These are phyloP conservation scores for Marasmius sp. DNA, from an alignment of 1,284 basidiomycete genomes.

Conservation along the genomic window DNA sequence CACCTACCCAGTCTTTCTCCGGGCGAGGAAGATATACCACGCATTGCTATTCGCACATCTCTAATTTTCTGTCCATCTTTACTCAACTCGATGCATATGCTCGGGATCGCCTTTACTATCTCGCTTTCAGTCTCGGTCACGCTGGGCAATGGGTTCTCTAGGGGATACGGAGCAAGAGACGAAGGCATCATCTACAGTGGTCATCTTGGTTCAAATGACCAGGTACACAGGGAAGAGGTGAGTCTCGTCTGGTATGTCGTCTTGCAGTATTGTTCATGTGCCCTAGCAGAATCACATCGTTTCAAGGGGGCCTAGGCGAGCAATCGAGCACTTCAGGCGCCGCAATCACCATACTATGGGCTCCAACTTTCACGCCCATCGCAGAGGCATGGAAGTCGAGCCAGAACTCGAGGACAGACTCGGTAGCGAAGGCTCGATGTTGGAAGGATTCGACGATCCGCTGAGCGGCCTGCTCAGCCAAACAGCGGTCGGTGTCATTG, in stretches of 20 bases:
- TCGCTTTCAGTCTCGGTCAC: background rate
- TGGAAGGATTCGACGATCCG: background rate
- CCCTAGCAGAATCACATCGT: too few relatives aligned
- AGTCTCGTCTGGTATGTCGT: too few relatives aligned
- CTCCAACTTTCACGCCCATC: too few relatives aligned
- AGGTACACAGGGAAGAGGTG: too few relatives aligned
- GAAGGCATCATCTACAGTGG: background rate
- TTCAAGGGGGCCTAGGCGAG: too few relatives aligned
- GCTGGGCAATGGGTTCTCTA: background rate
- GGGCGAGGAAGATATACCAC: background rate
- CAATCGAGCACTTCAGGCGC: too few relatives aligned
- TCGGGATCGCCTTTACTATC: background rate
- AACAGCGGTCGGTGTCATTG: background rate
- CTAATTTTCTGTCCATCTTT: background rate
- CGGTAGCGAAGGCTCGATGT: background rate
- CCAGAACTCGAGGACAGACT: background rate
- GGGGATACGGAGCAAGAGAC: background rate
- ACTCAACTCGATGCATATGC: background rate
- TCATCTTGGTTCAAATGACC: too few relatives aligned
- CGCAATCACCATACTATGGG: too few relatives aligned
- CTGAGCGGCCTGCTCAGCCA: background rate
- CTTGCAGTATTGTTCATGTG: too few relatives aligned
- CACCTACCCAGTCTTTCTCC: background rate
- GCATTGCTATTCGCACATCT: background rate
- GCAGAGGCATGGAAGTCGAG: too few relatives aligned